Base-by-base conservation (phyloP, 257 asterid species). In the Nicotiana undulata region DNA sequence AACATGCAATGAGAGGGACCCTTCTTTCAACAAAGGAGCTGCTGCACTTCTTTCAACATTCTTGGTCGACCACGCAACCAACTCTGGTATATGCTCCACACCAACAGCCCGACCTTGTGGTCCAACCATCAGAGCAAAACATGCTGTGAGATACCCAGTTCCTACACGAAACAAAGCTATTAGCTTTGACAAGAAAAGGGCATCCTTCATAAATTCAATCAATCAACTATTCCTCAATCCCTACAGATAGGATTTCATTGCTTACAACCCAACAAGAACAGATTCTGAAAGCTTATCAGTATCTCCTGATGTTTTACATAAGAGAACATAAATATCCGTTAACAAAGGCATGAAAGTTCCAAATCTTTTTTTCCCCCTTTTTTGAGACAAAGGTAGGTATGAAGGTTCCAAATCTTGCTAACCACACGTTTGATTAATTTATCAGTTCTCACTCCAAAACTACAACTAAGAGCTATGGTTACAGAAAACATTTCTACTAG, bases 111-210 rank as follows among this genome's bases (percentile, higher is more conserved):
- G 90, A 22, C 99, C 99, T 89, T 89, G 90, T n/a, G 93, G 88
- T 49, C 99, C 97, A 86, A 95, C 97, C 99, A 95, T 93, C 74
- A 87, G 79, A 63, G 97, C 97, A 85, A 95, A 91, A 86, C 99
- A 95, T 56, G 99, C 97, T 53, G 99, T 95, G 94, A 95, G 87
- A 79, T 93, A 95, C 81, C 99, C 99, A 15, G 99, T 91, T 32
- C 99, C 99, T 95, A 80, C 65, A 87, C 22, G 79, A 83, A 63
- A 66, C 15, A 49, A 28, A 75, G 63, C 61, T 74, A 46, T 74
- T 74, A 74, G 78, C 78, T 74, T 74, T 49, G 61, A 49, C 40
- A 15, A 49, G 60, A 72, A 72, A 72, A 9, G 61, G 61, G 26
- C 44, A 49, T 15, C 78, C 60, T 74, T 49, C 16, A 40, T 70